These are phyloP conservation scores for Ulvella scutata DNA, from an alignment of 139 green algal species.

Conservation along the genomic window DNA sequence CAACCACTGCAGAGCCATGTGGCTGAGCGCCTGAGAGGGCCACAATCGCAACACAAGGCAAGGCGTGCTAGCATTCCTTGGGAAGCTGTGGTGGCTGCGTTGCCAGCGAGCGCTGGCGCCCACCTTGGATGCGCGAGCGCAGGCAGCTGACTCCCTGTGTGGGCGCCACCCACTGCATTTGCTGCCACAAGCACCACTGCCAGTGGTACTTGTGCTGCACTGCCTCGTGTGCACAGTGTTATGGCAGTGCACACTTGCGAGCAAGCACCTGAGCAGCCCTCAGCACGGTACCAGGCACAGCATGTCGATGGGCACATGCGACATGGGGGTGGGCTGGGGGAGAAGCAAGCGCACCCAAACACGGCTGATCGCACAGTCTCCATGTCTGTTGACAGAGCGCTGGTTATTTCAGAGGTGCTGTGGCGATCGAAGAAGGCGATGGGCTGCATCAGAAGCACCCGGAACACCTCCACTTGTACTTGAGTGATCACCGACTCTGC, in stretches of 20 bases:
- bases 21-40: no score
- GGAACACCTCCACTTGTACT: constrained; percentile 60
- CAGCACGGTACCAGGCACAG: not conserved
- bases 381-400: constrained; percentile 59
- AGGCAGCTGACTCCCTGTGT: not conserved
- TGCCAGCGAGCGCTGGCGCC: not conserved
- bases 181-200: no score
- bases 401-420: constrained; percentile 47
- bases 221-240: no score
- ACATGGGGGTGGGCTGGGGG: not conserved
- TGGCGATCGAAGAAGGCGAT: constrained; percentile 42
- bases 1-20: no score
- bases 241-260: no score
- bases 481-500: constrained; percentile 59
- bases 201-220: no score
- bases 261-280: no score
- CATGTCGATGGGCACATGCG: not conserved
- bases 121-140: not conserved
- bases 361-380: constrained; percentile 63
- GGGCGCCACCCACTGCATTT: no score
- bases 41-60: no score
- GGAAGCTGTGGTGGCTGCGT: not conserved
- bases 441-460: constrained; percentile 60
- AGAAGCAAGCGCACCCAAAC: constrained; percentile 36
- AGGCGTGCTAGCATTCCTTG: no score